Conservation (phyloP, 2,329 filamentous ascomycete species). For the Exophiala dermatitidis region DNA sequence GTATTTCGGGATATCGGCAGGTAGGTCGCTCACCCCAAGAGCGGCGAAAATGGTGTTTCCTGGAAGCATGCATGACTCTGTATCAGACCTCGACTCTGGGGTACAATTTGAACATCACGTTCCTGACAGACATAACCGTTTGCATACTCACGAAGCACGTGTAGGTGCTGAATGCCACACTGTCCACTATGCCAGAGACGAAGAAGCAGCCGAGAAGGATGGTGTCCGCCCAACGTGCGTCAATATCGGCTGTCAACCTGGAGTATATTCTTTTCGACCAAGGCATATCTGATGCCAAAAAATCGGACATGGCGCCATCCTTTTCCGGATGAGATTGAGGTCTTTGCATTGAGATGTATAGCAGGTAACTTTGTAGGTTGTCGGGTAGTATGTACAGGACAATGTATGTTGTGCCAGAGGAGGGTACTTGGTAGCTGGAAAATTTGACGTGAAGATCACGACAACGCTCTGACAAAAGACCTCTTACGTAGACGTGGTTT, state of each 20-base stretch:
- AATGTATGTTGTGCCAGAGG: too few species aligned
- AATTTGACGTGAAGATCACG: too few species aligned
- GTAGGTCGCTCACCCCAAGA: slow-evolving; percentile 36
- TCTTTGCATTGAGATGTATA: slow-evolving; percentile 8
- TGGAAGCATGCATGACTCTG: too few species aligned
- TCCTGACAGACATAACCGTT: slow-evolving; percentile 34
- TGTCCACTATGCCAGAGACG: slow-evolving; percentile 39
- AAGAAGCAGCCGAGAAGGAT: slow-evolving; percentile 32
- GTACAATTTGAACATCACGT: background rate
- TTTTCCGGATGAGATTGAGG: background rate
- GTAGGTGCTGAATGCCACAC: slow-evolving; percentile 40
- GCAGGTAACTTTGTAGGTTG: too few species aligned
- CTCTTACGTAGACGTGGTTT: too few species aligned
- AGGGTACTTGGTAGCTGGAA: too few species aligned
- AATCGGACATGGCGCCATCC: slow-evolving; percentile 3
- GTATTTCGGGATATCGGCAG: slow-evolving; percentile 31
- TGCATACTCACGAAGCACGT: slow-evolving; percentile 42
- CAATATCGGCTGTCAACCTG: slow-evolving; percentile 10
- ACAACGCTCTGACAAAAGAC: too few species aligned
- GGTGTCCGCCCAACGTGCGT: slow-evolving; percentile 13
- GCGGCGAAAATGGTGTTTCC: slow-evolving; percentile 41
- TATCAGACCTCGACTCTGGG: too few species aligned
- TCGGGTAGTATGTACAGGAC: too few species aligned
- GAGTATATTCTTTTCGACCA: slow-evolving; percentile 3
- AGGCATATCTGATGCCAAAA: slow-evolving; percentile 1